Evolutionary conservation across 352 stramenopile species (phyloP).

Genomic region (Globisporangium recalcitrans): DNA sequence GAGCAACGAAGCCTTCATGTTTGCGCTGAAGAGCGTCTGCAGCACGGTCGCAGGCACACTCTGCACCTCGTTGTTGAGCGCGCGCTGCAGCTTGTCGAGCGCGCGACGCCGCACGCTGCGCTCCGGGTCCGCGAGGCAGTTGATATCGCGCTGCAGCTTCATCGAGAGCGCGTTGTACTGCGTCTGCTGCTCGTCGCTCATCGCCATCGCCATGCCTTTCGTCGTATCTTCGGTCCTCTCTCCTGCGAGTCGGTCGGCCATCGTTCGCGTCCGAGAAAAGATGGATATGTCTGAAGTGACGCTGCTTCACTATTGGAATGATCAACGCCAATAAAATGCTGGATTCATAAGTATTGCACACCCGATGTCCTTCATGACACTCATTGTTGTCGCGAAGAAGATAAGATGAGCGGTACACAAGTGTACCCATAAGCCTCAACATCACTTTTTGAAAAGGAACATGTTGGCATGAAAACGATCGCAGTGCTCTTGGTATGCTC

Average conservation of each 20-base stretch:
- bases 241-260: too few relatives aligned
- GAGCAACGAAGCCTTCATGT: constrained; percentile 48
- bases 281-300: too few relatives aligned
- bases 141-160: constrained; percentile 82
- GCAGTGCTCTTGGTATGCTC: neutral
- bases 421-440: too few relatives aligned
- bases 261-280: too few relatives aligned
- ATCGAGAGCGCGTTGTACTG: constrained; percentile 59
- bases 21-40: constrained; percentile 32
- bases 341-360: too few relatives aligned
- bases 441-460: too few relatives aligned
- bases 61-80: constrained; percentile 40
- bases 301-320: too few relatives aligned
- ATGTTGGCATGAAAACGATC: neutral
- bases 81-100: constrained; percentile 62
- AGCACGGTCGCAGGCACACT: constrained; percentile 32
- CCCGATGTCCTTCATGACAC: too few relatives aligned
- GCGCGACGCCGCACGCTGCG: constrained; percentile 65
- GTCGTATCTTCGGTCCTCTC: too few relatives aligned
- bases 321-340: too few relatives aligned
- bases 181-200: constrained; percentile 45
- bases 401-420: too few relatives aligned
- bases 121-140: constrained; percentile 69
- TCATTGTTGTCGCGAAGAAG: too few relatives aligned
- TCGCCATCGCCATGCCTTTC: constrained; percentile 15